These are phyloP conservation scores for Pleurotus sapidus DNA, from an alignment of 768 basidiomycete genomes.

Conservation along the genomic window DNA sequence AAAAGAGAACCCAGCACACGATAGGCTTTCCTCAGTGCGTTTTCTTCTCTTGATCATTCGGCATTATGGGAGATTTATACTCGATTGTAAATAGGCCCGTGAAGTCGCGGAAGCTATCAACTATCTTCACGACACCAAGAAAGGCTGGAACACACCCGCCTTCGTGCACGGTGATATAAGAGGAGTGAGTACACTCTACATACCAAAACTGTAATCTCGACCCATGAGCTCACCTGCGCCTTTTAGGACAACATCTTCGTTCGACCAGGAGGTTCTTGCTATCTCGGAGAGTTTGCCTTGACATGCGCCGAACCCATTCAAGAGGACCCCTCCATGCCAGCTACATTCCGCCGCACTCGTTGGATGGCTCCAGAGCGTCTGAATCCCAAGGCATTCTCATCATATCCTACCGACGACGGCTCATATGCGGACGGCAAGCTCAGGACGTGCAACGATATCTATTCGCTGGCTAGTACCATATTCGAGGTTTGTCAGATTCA, in stretches of 20 bases:
- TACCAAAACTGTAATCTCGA: not conserved
- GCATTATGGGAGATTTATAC: not conserved
- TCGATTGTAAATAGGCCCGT: not conserved
- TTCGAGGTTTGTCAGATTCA: not conserved
- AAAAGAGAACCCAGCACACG: not conserved
- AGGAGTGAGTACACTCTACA: not conserved
- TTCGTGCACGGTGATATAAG: constrained; percentile 6
- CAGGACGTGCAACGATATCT: constrained; percentile 1
- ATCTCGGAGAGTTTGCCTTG: constrained; percentile 5
- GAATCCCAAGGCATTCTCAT: constrained; percentile 5
- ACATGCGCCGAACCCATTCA: constrained; percentile 5
- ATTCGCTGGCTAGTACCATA: not conserved
- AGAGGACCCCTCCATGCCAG: not conserved
- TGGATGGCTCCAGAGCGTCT: constrained; percentile 3
- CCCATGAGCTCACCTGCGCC: not conserved
- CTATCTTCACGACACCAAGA: not conserved
- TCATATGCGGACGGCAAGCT: not conserved
- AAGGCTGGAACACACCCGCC: not conserved
- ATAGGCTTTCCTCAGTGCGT: not conserved
- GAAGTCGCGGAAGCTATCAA: not conserved
- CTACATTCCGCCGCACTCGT: not conserved
- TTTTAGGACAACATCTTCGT: constrained; percentile 2
- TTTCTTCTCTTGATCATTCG: not conserved
- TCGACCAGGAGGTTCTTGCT: constrained; percentile 4
- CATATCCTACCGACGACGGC: constrained; percentile 2